Base-by-base conservation (phyloP, 306 rosid species). In the Cucurbita pepo region DNA sequence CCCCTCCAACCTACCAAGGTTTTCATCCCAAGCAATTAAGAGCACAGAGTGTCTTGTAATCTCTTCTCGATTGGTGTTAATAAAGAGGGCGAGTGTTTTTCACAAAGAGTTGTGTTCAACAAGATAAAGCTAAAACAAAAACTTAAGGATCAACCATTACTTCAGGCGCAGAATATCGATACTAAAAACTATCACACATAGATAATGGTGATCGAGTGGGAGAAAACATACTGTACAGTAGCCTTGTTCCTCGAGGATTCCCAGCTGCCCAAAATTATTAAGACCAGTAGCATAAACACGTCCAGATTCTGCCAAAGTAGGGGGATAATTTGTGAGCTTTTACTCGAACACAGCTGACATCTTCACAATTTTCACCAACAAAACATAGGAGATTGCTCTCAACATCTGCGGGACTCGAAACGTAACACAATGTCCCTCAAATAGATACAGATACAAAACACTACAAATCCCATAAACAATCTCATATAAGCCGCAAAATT, bases 251-350 rank as follows among this genome's bases (percentile, higher is more conserved):
- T 81, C 82, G 11, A 90, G 81, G 54, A 61, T 78, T 36, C 96
- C 97, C 72, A 93, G 97, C 80, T 93, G 97, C 50, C 97, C 96
- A 10, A 82, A 90, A 87, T 93, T 92, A 78, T 93, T 93, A 66
- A 93, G 97, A 80, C 98, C 98, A 12, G 97, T 78, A 37, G 97
- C 89, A 78, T 80, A 93, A 78, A 93, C 89, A 8, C 84, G 80
- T 79, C 98, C 96, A 50, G 77, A 58, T 45, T 85, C 91, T 81
- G 91, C 75, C 83, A 89, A 84, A 81, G 72, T 41, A 81, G 40
- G 81, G 81, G 73, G 70, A 84, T 57, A 80, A 75, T 81, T 65
- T n/a, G 75, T 90, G 51, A 90, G 88, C 80, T 72, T 79, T 82
- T 81, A 71, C 71, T 71, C 67, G 50, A 41, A 72, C 79, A 80